phyloP scores from a whole-genome alignment of 352 stramenopile genomes.

The Paralagenidium karlingii region DNA sequence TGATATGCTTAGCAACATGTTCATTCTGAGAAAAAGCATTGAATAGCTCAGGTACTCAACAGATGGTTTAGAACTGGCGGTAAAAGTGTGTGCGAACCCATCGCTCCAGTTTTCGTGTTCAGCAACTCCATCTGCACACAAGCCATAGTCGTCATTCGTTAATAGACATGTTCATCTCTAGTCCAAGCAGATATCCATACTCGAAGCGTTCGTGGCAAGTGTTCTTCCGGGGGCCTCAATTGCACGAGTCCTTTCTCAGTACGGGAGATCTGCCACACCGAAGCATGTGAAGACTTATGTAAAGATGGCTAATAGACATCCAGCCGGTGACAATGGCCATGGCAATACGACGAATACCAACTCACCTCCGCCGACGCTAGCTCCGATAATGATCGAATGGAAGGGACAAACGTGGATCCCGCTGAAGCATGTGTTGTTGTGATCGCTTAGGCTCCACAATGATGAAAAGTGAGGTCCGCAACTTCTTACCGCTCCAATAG shows the following conservation, averaged over 20 bases:
- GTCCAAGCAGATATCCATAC: no score
- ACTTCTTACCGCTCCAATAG: constrained; percentile 50
- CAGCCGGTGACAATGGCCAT: not conserved
- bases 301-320: not conserved
- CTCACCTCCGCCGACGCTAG: constrained; percentile 69
- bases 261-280: constrained; percentile 36
- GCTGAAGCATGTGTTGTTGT: constrained; percentile 24
- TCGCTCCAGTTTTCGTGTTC: constrained; percentile 1
- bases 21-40: constrained; percentile 11
- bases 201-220: constrained; percentile 62
- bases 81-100: constrained; percentile 12
- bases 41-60: not conserved
- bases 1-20: constrained; percentile 1
- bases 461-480: constrained; percentile 1
- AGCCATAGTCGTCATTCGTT: not conserved
- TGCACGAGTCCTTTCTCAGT: constrained; percentile 70
- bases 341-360: not conserved
- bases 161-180: no score
- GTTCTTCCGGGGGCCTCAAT: constrained; percentile 67
- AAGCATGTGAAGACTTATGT: not conserved
- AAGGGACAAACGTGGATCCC: constrained; percentile 57
- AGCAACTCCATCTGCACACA: constrained; percentile 6
- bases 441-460: no score
- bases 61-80: constrained; percentile 25
- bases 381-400: constrained; percentile 59